phyloP scores from a whole-genome alignment of 1,284 basidiomycete species.

The Trichosporon ovoides region DNA sequence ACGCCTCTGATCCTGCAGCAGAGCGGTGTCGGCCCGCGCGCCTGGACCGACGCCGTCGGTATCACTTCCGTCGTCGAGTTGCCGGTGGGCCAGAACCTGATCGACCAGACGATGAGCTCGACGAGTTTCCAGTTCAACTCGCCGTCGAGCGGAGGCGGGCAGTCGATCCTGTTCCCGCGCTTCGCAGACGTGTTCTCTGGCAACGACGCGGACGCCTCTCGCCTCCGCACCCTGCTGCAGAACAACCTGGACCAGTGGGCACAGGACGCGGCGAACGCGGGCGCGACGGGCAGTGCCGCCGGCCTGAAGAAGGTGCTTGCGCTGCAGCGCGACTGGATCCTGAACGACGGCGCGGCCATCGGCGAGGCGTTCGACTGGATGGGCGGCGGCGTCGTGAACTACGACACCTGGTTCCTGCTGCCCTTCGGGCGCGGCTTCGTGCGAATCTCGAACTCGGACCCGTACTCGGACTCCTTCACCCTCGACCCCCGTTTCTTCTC shows the following conservation, averaged over 20 bases:
- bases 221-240: conserved; percentile 22
- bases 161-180: conserved; percentile 33
- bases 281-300: conserved; percentile 29
- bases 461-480: conserved; percentile 26
- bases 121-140: conserved; percentile 25
- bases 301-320: conserved; percentile 34
- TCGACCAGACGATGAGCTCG: conserved; percentile 48
- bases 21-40: conserved; percentile 46
- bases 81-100: conserved; percentile 46
- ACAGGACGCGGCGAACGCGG: conserved; percentile 35
- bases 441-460: conserved; percentile 33
- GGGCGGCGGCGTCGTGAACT: conserved; percentile 21
- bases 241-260: conserved; percentile 38
- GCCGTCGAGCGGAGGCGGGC: conserved; percentile 15
- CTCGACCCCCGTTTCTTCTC: conserved; percentile 48
- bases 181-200: conserved; percentile 37
- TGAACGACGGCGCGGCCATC: conserved; percentile 36
- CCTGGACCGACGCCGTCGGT: conserved; percentile 37
- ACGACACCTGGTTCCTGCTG: conserved; percentile 45
- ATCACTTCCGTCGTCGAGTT: conserved; percentile 38
- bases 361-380: conserved; percentile 41
- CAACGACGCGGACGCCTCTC: conserved; percentile 24
- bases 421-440: conserved; percentile 45
- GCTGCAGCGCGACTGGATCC: conserved; percentile 44
- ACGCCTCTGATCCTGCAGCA: conserved; percentile 50